Evolutionary conservation across 108 stramenopile species (phyloP), one percentile per base, ranked within the genome.

Genomic region (Cyclotella distinguenda): DNA sequence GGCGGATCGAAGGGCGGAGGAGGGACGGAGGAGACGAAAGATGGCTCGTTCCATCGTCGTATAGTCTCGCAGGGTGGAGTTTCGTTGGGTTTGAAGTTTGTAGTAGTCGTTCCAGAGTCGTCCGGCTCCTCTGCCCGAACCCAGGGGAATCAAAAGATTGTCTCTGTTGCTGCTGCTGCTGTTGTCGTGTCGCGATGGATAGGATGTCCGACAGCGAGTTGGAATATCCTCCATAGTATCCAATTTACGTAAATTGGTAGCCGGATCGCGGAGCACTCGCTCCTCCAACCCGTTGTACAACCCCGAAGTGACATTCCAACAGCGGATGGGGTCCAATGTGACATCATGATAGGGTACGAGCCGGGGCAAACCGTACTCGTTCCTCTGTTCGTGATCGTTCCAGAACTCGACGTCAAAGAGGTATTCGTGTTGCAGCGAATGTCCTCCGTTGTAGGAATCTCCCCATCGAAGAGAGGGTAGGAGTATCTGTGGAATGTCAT

Each of bases 361-460:
- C 10, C 35, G 0, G 0, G 74, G 74, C 21, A 68, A 18, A 16
- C 64, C 73, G 22, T 64, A 30, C 18, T 64, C 49, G 1, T 21
- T 30, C 40, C 64, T 65, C 6, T 51, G 27, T 15, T n/a, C n/a
- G n/a, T n/a, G n/a, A n/a, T 54, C 46, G 60, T 91, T 91, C 90
- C 90, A 91, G 47, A 77, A 74, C 0, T 71, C 59, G 0, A 88
- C 82, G 73, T 91, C 90, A 63, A 88, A 88, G 6, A 91, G 15
- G n/a, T 70, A 42, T 10, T 87, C 85, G 66, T 84, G 81, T 4
- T 67, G 72, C 7, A 85, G 72, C 0, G 86, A 53, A 28, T 28
- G 48, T 8, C 32, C 52, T 9, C 19, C 43, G n/a, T 35, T 26
- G 50, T 65, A 51, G 27, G 74, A 42, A 70, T 81, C 57, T 60